phyloP scores from a whole-genome alignment of 805 yeast genomes.

The Lipomyces lipofer region DNA sequence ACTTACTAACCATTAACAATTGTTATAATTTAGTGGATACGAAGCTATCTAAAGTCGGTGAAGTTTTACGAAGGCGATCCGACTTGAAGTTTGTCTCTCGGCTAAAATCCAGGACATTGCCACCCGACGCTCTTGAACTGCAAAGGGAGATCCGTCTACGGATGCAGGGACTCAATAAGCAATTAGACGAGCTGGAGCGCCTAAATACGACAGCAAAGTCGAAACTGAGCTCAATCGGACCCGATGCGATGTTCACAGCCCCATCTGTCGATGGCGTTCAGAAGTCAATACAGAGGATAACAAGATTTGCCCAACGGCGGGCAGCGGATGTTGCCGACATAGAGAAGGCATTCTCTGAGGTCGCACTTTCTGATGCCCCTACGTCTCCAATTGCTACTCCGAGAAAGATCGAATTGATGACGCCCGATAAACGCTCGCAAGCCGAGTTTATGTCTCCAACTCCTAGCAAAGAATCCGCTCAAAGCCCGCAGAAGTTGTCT shows the following conservation, averaged over 20 bases:
- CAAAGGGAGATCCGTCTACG: constrained; percentile 20
- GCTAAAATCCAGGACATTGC: constrained; percentile 12
- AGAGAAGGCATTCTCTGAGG: constrained; percentile 6
- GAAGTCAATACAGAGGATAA: constrained; percentile 22
- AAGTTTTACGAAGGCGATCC: constrained; percentile 14
- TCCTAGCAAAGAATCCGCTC: neutral
- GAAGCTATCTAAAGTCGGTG: constrained; percentile 7
- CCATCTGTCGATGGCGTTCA: constrained; percentile 24
- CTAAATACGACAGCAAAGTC: constrained; percentile 21
- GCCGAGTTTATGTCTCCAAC: neutral
- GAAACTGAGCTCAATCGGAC: constrained; percentile 7
- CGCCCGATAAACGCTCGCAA: neutral
- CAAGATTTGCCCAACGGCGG: constrained; percentile 19
- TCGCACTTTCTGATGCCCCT: neutral
- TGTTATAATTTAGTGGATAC: constrained; percentile 13
- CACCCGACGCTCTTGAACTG: constrained; percentile 22
- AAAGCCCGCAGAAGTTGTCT: neutral
- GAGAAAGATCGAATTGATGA: neutral
- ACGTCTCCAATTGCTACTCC: neutral
- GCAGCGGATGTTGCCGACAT: constrained; percentile 15
- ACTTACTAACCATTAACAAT: neutral
- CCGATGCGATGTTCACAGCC: neutral
- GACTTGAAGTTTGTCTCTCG: constrained; percentile 12
- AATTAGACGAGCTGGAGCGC: constrained; percentile 17
- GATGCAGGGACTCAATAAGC: constrained; percentile 1